phyloP scores from a whole-genome alignment of 768 basidiomycete genomes.

The Lyophyllum atratum region DNA sequence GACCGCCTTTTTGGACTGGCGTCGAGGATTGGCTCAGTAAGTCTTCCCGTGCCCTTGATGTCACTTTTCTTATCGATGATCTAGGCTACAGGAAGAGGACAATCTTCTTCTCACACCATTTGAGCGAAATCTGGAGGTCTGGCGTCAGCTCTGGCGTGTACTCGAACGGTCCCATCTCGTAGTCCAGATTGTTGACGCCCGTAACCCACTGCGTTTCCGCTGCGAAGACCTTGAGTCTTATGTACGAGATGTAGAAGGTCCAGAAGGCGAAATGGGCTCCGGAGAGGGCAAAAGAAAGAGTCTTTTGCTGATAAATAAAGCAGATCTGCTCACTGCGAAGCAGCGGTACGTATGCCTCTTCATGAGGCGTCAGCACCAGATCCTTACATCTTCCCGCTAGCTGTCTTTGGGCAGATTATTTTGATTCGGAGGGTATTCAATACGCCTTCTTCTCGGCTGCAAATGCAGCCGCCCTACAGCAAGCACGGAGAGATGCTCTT shows the following conservation, averaged over 20 bases:
- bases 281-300: slow-evolving; percentile 72
- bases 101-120: slow-evolving; percentile 92
- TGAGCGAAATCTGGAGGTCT: slow-evolving; percentile 97
- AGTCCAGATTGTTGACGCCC: slow-evolving; percentile 95
- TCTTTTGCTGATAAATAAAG: slow-evolving; percentile 91
- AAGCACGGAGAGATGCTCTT: slow-evolving; percentile 60
- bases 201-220: slow-evolving; percentile 90
- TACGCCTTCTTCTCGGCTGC: slow-evolving; percentile 96
- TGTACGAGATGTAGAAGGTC: slow-evolving; percentile 79
- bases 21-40: slow-evolving; percentile 88
- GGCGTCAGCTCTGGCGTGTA: slow-evolving; percentile 98
- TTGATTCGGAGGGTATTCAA: slow-evolving; percentile 69
- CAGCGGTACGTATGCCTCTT: slow-evolving; percentile 63
- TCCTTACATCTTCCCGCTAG: slow-evolving; percentile 38
- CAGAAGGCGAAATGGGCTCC: slow-evolving; percentile 79
- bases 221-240: slow-evolving; percentile 91
- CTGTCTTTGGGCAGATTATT: slow-evolving; percentile 88
- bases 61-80: slow-evolving; percentile 4
- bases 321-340: slow-evolving; percentile 83
- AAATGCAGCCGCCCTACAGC: slow-evolving; percentile 82
- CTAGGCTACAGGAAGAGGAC: slow-evolving; percentile 84
- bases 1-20: slow-evolving; percentile 90
- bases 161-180: slow-evolving; percentile 92
- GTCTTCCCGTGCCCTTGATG: slow-evolving; percentile 29
- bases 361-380: background rate